A percentile compares a stretch with the other conserved stretches of the same genome.
These are phyloP conservation scores for Auxenochlorella protothecoides DNA, from an alignment of 139 green algal species.

Conservation along the genomic window DNA sequence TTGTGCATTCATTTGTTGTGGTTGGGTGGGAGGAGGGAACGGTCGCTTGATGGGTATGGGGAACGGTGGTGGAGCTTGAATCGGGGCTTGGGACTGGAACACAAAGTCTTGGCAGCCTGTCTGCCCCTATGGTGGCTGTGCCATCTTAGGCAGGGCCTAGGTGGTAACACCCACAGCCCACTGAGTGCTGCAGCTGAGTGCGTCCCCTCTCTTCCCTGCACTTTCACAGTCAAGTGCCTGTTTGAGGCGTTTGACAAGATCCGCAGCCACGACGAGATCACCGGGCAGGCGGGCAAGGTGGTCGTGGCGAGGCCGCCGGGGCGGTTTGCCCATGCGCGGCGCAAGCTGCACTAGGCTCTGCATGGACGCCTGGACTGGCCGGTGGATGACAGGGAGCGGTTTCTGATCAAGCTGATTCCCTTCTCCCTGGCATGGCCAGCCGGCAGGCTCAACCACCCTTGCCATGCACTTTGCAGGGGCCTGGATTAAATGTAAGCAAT, in stretches of 20 bases:
- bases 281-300: neutral
- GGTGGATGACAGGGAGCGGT: no score
- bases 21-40: neutral
- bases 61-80: neutral
- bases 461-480: no score
- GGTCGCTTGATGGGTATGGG: conserved; percentile 1
- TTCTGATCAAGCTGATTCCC: no score
- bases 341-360: neutral
- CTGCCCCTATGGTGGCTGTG: no score
- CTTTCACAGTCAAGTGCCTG: conserved; percentile 22
- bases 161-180: neutral
- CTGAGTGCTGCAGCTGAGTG: no score
- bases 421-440: no score
- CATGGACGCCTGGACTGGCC: no score
- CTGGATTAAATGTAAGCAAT: no score
- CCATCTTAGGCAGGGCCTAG: neutral
- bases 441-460: no score
- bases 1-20: no score
- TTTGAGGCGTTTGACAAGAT: conserved; percentile 27
- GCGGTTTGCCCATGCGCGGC: conserved; percentile 11
- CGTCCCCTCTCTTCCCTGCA: neutral
- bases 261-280: conserved; percentile 18
- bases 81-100: neutral
- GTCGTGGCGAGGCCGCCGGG: conserved; percentile 18
- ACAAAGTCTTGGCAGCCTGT: no score